Conservation (phyloP, 2,329 filamentous ascomycete species). For the Pseudocercospora fijiensis region DNA sequence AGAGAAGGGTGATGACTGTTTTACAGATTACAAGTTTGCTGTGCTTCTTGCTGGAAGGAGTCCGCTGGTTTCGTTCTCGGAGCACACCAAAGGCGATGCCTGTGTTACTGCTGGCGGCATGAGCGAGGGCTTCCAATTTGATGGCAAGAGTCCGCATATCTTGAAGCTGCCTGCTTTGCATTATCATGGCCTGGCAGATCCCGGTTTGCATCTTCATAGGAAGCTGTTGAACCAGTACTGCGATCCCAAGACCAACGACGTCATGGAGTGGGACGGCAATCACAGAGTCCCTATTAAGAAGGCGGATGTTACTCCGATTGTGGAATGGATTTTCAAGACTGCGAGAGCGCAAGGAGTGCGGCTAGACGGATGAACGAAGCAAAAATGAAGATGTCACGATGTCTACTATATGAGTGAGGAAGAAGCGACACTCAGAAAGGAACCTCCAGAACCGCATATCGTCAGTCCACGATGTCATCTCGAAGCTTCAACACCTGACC, state of each 20-base stretch:
- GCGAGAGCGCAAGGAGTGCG: slow-evolving; percentile 51
- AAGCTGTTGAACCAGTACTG: slow-evolving; percentile 61
- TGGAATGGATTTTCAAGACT: slow-evolving; percentile 53
- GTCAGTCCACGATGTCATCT: slow-evolving; percentile 63
- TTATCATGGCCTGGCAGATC: slow-evolving; percentile 64
- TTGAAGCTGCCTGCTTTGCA: slow-evolving; percentile 63
- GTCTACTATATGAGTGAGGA: neutral
- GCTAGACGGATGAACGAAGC: slow-evolving; percentile 9
- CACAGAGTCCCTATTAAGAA: slow-evolving; percentile 70
- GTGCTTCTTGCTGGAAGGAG: slow-evolving; percentile 62
- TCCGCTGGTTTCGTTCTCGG: slow-evolving; percentile 57
- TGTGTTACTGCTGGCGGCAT: slow-evolving; percentile 46
- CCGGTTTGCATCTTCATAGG: slow-evolving; percentile 59
- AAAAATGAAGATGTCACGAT: neutral
- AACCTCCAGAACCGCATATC: neutral
- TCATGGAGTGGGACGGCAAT: slow-evolving; percentile 72
- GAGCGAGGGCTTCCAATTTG: slow-evolving; percentile 46
- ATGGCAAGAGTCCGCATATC: slow-evolving; percentile 49
- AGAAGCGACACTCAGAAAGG: neutral
- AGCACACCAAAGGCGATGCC: slow-evolving; percentile 39
- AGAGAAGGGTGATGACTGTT: slow-evolving; percentile 40
- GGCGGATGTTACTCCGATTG: slow-evolving; percentile 61
- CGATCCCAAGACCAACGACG: slow-evolving; percentile 50
- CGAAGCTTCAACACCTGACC: slow-evolving; percentile 72
- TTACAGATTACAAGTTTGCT: slow-evolving; percentile 57